These are phyloP conservation scores for Paramecium sexaurelia DNA, from an alignment of 73 alveolate genomes.

Conservation along the genomic window DNA sequence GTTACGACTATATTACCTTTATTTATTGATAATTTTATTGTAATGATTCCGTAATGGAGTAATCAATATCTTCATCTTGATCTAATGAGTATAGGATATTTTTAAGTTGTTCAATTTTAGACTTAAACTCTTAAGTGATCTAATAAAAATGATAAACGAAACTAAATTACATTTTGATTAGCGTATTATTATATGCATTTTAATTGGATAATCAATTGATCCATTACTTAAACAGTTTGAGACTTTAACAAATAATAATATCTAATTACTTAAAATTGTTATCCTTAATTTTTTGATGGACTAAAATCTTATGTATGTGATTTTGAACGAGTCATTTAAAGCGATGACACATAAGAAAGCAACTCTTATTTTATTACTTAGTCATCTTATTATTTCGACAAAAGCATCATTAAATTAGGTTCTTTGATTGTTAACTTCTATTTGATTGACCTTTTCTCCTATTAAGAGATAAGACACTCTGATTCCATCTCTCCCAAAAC, in stretches of 20 bases:
- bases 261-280: neutral
- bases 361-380: neutral
- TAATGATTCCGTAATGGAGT: neutral
- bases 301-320: neutral
- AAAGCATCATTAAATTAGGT: neutral
- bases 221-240: neutral
- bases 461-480: neutral
- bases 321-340: neutral
- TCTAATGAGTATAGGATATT: neutral
- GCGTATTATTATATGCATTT: neutral
- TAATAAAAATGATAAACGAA: neutral
- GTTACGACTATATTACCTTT: slow-evolving; percentile 15
- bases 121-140: neutral
- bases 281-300: neutral
- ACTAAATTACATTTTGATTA: neutral
- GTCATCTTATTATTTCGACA: neutral
- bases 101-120: neutral
- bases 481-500: neutral
- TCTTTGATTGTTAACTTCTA: neutral
- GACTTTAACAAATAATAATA: neutral
- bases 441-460: neutral
- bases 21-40: neutral
- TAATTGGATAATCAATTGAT: neutral
- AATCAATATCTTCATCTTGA: neutral
- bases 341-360: neutral